Evolutionary conservation across 2,329 filamentous ascomycete species (phyloP), one percentile per base, ranked within the genome.

Genomic region (Metarhizium album): DNA sequence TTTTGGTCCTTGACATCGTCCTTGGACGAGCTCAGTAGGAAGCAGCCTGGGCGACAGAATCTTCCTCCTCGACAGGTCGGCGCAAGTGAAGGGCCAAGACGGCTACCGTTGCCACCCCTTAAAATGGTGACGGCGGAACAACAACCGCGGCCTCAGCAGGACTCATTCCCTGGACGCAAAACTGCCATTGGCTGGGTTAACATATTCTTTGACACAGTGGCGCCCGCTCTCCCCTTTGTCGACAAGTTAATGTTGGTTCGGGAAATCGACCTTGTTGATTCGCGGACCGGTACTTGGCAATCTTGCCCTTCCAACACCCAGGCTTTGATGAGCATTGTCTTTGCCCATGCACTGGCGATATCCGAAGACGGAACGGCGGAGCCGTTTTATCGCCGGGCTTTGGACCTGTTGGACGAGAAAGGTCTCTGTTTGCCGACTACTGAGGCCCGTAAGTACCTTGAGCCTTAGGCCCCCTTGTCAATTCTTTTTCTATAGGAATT

Each of bases 191-290:
- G 57, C 7, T 61, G 57, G 58, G 55, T 60, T 4, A 48, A 55
- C 3, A 49, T 52, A 9, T 63, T 64, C 50, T 64, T 61, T 13
- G 59, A 62, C 42, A 64, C 60, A 0, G 56, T 64, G n/a, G 62
- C 60, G n/a, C 51, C 54, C 3, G 59, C 60, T 11, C 42, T 63
- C 20, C 60, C 61, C 0, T 64, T 60, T 31, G 46, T 62, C 8
- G 57, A 46, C 27, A 58, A 62, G 48, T 49, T 55, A 2, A 50
- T 51, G 5, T 45, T 63, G 7, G 11, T 62, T 9, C 51, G 48
- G 1, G 55, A 59, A 16, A 49, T 62, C 3, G 54, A 61, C 22
- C 45, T 53, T 14, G 51, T 60, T 29, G 52, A 52, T 3, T 37
- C 33, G 5, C 38, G 45, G 27, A 49, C 40, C 14, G 58, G 45